phyloP scores from a whole-genome alignment of 805 yeast genomes.

The Tetrapisispora iriomotensis region DNA sequence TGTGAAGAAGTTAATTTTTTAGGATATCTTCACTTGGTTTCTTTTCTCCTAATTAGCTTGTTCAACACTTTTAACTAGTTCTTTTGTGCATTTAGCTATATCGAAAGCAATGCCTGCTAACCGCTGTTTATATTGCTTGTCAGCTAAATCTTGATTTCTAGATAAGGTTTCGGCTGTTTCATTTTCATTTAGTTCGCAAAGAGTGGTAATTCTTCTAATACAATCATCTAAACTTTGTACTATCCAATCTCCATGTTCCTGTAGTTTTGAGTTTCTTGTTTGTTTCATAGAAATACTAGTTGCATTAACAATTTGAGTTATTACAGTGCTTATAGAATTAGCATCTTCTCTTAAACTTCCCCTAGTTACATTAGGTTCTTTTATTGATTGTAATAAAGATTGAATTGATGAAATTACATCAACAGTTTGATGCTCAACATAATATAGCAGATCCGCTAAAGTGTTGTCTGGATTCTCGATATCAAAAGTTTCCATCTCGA shows the following conservation, averaged over 20 bases:
- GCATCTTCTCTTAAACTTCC: slow-evolving; percentile 68
- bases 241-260: slow-evolving; percentile 88
- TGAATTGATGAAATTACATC: slow-evolving; percentile 87
- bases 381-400: slow-evolving; percentile 63
- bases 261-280: slow-evolving; percentile 71
- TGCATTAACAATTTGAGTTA: slow-evolving; percentile 81
- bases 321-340: slow-evolving; percentile 65
- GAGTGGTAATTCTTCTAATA: slow-evolving; percentile 65
- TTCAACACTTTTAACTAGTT: slow-evolving; percentile 89
- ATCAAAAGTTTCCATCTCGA: slow-evolving; percentile 67
- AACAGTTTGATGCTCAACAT: slow-evolving; percentile 88
- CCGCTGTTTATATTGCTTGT: slow-evolving; percentile 82
- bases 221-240: slow-evolving; percentile 81
- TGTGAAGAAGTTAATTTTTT: too few species aligned
- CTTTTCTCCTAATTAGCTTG: slow-evolving; percentile 82
- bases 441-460: slow-evolving; percentile 68
- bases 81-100: slow-evolving; percentile 92
- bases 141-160: slow-evolving; percentile 60
- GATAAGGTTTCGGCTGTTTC: slow-evolving; percentile 24
- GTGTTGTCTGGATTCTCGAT: slow-evolving; percentile 84
- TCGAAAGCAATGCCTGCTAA: slow-evolving; percentile 94
- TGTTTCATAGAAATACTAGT: slow-evolving; percentile 82
- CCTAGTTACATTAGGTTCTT: slow-evolving; percentile 64
- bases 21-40: too few species aligned
- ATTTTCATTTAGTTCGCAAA: slow-evolving; percentile 40